Evolutionary conservation across 1,284 basidiomycete species (phyloP).

Genomic region (Grifola frondosa): DNA sequence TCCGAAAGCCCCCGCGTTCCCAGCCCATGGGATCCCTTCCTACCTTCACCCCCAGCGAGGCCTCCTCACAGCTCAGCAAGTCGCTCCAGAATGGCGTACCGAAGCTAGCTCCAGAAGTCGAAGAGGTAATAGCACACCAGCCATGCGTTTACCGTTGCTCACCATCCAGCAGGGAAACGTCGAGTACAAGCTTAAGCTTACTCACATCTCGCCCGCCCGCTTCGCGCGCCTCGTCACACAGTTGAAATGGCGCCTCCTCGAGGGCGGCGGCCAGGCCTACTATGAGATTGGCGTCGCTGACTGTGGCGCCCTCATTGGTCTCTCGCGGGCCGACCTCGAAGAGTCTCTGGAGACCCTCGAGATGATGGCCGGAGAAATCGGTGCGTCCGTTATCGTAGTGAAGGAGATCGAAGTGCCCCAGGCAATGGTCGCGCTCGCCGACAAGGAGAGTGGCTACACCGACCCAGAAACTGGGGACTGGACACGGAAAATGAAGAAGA

Average conservation of each 20-base stretch:
- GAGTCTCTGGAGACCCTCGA: slow-evolving; percentile 80
- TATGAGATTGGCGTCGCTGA: slow-evolving; percentile 92
- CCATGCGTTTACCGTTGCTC: neutral
- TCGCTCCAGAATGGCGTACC: slow-evolving; percentile 38
- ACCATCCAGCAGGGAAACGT: slow-evolving; percentile 59
- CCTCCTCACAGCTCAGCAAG: slow-evolving; percentile 28
- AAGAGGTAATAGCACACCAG: slow-evolving; percentile 43
- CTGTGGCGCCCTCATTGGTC: slow-evolving; percentile 82
- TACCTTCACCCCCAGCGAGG: slow-evolving; percentile 47
- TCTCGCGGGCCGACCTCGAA: slow-evolving; percentile 74
- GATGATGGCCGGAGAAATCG: slow-evolving; percentile 90
- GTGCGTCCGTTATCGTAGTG: slow-evolving; percentile 84
- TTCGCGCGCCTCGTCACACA: slow-evolving; percentile 86
- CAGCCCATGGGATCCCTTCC: slow-evolving; percentile 77
- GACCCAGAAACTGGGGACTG: slow-evolving; percentile 33
- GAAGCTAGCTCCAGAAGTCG: slow-evolving; percentile 71
- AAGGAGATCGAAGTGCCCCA: slow-evolving; percentile 80
- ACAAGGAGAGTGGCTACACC: slow-evolving; percentile 32
- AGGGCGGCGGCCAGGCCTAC: slow-evolving; percentile 89
- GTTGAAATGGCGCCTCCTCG: slow-evolving; percentile 91
- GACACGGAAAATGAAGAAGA: slow-evolving; percentile 30
- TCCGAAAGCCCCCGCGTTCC: slow-evolving; percentile 74
- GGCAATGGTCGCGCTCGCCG: slow-evolving; percentile 39
- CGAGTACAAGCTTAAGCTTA: slow-evolving; percentile 85
- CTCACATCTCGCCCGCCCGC: slow-evolving; percentile 66